Conservation (phyloP, 2,329 filamentous ascomycete species). For the Thielaviopsis cerberus region DNA sequence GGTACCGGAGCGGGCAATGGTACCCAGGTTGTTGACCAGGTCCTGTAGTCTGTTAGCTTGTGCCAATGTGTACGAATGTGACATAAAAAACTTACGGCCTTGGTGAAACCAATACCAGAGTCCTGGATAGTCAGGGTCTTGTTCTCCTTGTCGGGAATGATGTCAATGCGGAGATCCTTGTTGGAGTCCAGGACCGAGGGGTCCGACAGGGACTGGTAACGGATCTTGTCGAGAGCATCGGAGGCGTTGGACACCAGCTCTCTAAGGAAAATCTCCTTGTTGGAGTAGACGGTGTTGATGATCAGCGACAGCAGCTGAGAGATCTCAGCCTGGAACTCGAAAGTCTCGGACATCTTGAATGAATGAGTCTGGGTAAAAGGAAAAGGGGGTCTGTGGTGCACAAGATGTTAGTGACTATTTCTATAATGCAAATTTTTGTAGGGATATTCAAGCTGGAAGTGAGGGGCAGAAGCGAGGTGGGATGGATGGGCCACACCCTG, state of each 20-base stretch:
- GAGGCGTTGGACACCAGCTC: conserved; percentile 97
- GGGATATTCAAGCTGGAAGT: background rate
- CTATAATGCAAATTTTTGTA: background rate
- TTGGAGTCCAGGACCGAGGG: conserved; percentile 88
- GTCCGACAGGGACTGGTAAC: conserved; percentile 95
- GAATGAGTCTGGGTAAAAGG: conserved; percentile 1
- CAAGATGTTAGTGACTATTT: no score
- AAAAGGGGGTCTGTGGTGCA: conserved; percentile 5
- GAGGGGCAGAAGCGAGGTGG: conserved; percentile 6
- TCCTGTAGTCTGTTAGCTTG: conserved; percentile 40
- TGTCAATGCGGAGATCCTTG: conserved; percentile 98
- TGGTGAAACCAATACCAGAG: conserved; percentile 99
- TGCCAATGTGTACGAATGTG: conserved; percentile 2
- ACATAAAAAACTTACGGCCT: conserved; percentile 57
- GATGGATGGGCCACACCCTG: conserved; percentile 5
- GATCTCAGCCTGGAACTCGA: conserved; percentile 99
- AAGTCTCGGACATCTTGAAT: conserved; percentile 46
- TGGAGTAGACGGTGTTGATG: conserved; percentile 99
- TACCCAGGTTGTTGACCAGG: conserved; percentile 99
- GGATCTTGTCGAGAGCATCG: conserved; percentile 98
- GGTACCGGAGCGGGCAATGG: conserved; percentile 95
- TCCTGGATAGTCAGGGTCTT: conserved; percentile 96
- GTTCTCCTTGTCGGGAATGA: conserved; percentile 91
- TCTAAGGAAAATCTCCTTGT: conserved; percentile 99
- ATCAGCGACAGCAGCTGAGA: conserved; percentile 99